Evolutionary conservation across 1,139 yeast genomes (phyloP), one percentile per base, ranked within the genome.

Genomic region (Candida sojae): DNA sequence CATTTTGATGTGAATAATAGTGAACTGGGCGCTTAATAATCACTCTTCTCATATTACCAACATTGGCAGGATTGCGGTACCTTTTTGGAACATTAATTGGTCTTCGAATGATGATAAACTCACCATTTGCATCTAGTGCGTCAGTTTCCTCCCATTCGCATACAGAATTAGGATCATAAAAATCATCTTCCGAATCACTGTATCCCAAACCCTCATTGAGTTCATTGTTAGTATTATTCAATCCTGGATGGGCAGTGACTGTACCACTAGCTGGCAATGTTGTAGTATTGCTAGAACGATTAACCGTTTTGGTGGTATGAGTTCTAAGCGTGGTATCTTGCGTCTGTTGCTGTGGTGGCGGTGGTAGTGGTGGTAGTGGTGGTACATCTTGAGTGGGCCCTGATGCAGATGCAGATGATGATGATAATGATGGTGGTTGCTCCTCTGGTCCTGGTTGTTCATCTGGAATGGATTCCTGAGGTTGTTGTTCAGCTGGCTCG

Each of bases 131-230:
- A 44, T 62, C 66, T n/a, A 53, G 46, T 2, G 57, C 42, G 40
- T 62, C 59, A 34, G 56, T 58, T 50, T 64, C 68, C 49, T 63
- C 67, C 67, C 68, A 64, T 51, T 60, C 62, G 46, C 60, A 57
- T 8, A 42, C 43, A 9, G 36, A 30, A 28, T 50, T 47, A 2
- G 48, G 44, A 29, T 60, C 57, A 40, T 53, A 56, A 5, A 55
- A 57, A 2, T 42, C 43, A 11, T 48, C 48, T 30, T 54, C 55
- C 1, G 47, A 28, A 3, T 47, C 50, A 21, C 21, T 25, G 6
- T 7, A 5, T 10, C 25, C 39, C 1, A 25, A 7, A 3, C n/a
- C 30, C 8, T 25, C 30, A 5, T n/a, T n/a, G 6, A 25, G 29
- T 26, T 8, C 29, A 25, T 25, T 13, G 6, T 36, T 23, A 21